These are phyloP conservation scores for Mortierella sp. DNA, from an alignment of 371 early-diverging fungal genomes.

Conservation along the genomic window DNA sequence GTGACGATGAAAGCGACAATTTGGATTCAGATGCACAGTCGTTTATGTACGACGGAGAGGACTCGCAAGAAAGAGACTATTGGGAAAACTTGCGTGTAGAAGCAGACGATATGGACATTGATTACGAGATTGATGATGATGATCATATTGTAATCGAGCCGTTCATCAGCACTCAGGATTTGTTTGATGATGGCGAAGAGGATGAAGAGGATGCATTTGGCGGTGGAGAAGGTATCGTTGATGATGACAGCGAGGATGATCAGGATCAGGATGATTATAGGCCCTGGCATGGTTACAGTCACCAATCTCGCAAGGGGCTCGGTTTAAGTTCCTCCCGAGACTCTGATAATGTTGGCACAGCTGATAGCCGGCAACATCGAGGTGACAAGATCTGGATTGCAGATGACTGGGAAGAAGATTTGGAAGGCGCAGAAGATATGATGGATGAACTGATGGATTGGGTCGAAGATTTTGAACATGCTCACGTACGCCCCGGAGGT, in stretches of 20 bases:
- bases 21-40: not conserved
- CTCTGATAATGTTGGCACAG: not conserved
- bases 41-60: not conserved
- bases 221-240: not conserved
- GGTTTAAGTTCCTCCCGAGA: not conserved
- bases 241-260: not conserved
- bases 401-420: not conserved
- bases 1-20: not conserved
- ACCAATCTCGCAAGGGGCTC: not conserved
- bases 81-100: not conserved
- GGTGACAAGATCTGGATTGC: not conserved
- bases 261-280: not conserved
- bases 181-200: not conserved
- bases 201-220: not conserved
- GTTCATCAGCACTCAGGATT: not conserved
- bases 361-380: not conserved
- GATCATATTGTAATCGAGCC: not conserved
- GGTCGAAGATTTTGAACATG: not conserved
- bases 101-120: not conserved
- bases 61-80: not conserved
- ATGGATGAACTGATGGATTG: conserved; percentile 3
- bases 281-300: not conserved
- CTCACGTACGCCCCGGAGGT: not conserved
- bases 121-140: not conserved
- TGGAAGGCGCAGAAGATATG: not conserved